Percentiles rank a stretch among this genome's conserved stretches.
Conservation (phyloP, 257 asterid genomes). For the Ligustrum vulgare region DNA sequence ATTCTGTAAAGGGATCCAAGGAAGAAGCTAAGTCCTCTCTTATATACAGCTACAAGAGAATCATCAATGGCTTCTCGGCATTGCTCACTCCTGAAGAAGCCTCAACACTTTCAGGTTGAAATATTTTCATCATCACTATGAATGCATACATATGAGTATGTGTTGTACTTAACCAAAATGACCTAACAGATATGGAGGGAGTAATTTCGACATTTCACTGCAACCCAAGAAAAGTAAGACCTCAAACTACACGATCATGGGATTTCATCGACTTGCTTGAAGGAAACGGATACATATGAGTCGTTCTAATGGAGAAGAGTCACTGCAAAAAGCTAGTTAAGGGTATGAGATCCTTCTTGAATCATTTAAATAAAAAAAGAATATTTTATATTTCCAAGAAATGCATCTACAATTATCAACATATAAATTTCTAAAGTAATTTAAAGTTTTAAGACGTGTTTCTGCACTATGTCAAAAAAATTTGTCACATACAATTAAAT, state of each 20-base stretch:
- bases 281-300: slow-evolving; percentile 23
- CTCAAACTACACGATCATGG: slow-evolving; percentile 58
- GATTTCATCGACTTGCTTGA: slow-evolving; percentile 40
- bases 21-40: slow-evolving; percentile 38
- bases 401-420: too few relatives aligned
- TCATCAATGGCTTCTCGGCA: slow-evolving; percentile 60
- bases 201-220: slow-evolving; percentile 44
- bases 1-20: slow-evolving; percentile 33
- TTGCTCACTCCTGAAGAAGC: slow-evolving; percentile 50
- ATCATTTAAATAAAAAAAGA: too few relatives aligned
- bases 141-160: too few relatives aligned
- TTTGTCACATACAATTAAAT: too few relatives aligned
- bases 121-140: too few relatives aligned
- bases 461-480: too few relatives aligned
- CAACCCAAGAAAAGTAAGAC: slow-evolving; percentile 25
- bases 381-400: too few relatives aligned
- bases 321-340: slow-evolving; percentile 28
- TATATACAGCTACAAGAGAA: slow-evolving; percentile 41
- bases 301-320: slow-evolving; percentile 12
- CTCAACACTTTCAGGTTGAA: slow-evolving; percentile 27
- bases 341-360: too few relatives aligned
- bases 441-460: too few relatives aligned
- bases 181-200: slow-evolving; percentile 34
- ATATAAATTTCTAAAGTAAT: too few relatives aligned
- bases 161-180: too few relatives aligned